Evolutionary conservation across 176 grass and related monocot species (phyloP), one percentile per base, ranked within the genome.

Genomic region (Tillandsia fasciculata): DNA sequence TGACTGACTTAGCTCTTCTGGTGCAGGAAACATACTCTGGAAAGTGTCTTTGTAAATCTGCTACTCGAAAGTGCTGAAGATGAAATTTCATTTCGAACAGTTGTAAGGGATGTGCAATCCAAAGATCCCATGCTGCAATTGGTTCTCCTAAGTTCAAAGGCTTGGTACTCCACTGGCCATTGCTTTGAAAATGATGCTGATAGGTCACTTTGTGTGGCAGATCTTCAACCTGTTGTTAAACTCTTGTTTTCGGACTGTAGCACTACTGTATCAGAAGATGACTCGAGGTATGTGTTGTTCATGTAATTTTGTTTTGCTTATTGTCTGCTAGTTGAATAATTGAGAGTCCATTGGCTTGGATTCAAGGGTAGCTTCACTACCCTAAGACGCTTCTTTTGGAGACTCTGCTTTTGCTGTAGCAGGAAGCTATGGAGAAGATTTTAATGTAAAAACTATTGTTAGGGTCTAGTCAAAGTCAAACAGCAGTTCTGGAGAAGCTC

Each of bases 21-120:
- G 17, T 73, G 70, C 81, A 92, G 94, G 82, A 66, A 67, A 51
- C 81, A 92, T 69, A 90, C 81, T 24, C 50, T 92, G 26, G 79
- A 83, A 85, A 83, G 77, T 74, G 57, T 92, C 64, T 87, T 97
- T 81, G 87, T 83, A 63, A 87, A 87, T 80, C 58, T 90, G 61
- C 69, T 97, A 64, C 81, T 97, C 7, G 77, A 92, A 89, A 72
- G 76, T 48, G 94, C 89, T 24, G 86, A 97, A 76, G 87, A 97
- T 76, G 94, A 97, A 78, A 86, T 88, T 64, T 92, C 86, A 85
- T 97, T 92, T 59, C 81, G 94, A 23, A 90, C 90, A 52, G 12
- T 97, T 64, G 82, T 97, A 66, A 90, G 66, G 79, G 84, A 97
- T 87, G 74, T 92, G 86, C 81, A 87, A 77, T 83, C 77, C 26